A percentile compares a stretch with the other conserved stretches of the same genome.
Evolutionary conservation across 176 grass and related monocot species (phyloP).

Genomic region (Triticum dicoccoides): DNA sequence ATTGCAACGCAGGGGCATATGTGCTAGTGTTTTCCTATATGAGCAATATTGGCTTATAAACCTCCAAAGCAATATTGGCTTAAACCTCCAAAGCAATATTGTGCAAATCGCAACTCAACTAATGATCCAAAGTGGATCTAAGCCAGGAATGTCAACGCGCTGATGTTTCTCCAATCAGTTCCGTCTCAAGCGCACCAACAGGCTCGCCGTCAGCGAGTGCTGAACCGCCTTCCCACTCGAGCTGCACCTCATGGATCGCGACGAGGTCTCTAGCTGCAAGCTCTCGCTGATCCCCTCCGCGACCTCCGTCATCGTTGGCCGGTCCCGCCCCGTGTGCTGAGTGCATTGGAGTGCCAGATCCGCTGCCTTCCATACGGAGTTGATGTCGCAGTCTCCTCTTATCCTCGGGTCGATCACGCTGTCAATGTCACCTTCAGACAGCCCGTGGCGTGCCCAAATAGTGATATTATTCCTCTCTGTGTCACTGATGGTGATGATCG

Average conservation of each 20-base stretch:
- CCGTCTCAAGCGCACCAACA: background rate
- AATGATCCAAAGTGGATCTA: no score
- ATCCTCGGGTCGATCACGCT: background rate
- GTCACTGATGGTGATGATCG: background rate
- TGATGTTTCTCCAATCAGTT: background rate
- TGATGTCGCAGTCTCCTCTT: background rate
- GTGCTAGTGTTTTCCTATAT: no score
- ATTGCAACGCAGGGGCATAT: no score
- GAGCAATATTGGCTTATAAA: no score
- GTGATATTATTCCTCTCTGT: background rate
- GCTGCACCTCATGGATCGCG: background rate
- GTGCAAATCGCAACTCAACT: no score
- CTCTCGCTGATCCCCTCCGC: conserved; percentile 4
- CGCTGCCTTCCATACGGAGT: conserved; percentile 23
- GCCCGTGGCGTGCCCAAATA: conserved; percentile 10
- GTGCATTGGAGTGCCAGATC: conserved; percentile 23
- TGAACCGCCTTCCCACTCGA: background rate
- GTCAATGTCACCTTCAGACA: background rate
- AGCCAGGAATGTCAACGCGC: background rate
- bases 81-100: no score
- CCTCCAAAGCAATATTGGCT: no score
- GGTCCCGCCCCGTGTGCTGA: background rate
- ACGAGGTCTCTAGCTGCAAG: background rate
- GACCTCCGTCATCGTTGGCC: conserved; percentile 27
- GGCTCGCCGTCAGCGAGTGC: background rate